These are phyloP conservation scores for Lepidium aucheri DNA, from an alignment of 345 rosid genomes.

Conservation along the genomic window DNA sequence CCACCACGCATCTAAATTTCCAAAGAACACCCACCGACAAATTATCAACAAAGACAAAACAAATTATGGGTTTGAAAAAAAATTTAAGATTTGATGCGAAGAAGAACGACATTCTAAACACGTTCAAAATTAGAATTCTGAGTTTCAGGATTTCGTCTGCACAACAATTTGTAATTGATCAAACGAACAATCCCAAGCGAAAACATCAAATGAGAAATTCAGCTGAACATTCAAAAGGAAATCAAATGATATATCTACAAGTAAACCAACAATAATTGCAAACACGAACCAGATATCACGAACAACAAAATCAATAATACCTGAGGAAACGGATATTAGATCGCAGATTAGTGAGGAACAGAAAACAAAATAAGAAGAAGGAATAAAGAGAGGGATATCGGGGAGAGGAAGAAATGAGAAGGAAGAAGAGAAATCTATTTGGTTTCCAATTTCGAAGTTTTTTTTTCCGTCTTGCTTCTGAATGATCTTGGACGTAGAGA, in stretches of 20 bases:
- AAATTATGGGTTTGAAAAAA: neutral
- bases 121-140: too few species aligned
- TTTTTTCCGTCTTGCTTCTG: neutral
- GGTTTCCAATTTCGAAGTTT: neutral
- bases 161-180: neutral
- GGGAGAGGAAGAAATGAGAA: neutral
- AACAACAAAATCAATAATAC: slow-evolving; percentile 8
- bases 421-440: neutral
- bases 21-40: neutral
- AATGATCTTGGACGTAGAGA: neutral
- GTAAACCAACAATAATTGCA: neutral
- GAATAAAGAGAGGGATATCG: neutral
- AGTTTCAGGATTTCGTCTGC: neutral
- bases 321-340: slow-evolving; percentile 1
- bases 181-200: neutral
- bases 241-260: neutral
- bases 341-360: neutral
- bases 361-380: neutral
- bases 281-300: neutral
- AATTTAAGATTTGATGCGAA: neutral
- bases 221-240: slow-evolving; percentile 3
- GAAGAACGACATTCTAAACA: neutral
- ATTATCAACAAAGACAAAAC: neutral
- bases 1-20: neutral
- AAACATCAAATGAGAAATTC: neutral